Conservation (phyloP, 768 basidiomycete species). For the Boletus vermiculosoides region DNA sequence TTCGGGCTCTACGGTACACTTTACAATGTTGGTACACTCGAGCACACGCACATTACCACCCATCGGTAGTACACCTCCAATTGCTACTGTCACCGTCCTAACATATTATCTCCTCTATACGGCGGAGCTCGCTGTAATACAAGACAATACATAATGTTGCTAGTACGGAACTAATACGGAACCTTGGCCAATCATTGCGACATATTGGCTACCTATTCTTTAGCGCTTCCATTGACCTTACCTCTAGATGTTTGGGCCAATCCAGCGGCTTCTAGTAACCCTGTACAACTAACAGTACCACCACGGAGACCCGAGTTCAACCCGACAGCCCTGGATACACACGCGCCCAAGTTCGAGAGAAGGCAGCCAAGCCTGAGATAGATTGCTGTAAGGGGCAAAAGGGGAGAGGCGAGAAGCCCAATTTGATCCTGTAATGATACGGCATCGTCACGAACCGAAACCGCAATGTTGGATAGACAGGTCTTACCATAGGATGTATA, state of each 20-base stretch:
- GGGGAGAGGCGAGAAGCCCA: constrained; percentile 21
- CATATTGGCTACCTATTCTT: constrained; percentile 5
- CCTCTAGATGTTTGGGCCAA: neutral
- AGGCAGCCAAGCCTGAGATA: constrained; percentile 22
- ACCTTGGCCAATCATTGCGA: neutral
- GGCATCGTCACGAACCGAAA: neutral
- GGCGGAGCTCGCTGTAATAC: neutral
- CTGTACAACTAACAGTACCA: constrained; percentile 13
- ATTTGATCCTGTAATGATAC: constrained; percentile 20
- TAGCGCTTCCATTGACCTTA: constrained; percentile 14
- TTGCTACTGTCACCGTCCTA: neutral
- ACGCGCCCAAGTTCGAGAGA: constrained; percentile 25
- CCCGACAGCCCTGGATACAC: constrained; percentile 18
- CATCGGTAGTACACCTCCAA: neutral
- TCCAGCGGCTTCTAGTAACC: constrained; percentile 24
- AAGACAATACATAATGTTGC: neutral
- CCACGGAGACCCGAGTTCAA: constrained; percentile 23
- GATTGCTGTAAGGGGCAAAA: constrained; percentile 13
- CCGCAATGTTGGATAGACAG: neutral
- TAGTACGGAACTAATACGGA: neutral
- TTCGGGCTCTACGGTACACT: neutral
- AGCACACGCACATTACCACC: neutral
- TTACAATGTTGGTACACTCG: neutral
- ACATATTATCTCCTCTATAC: neutral
- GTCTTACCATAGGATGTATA: constrained; percentile 49